A percentile compares a stretch with the other conserved stretches of the same genome.
Evolutionary conservation across 352 stramenopile species (phyloP).

Genomic region (Phytophthora pistaciae): DNA sequence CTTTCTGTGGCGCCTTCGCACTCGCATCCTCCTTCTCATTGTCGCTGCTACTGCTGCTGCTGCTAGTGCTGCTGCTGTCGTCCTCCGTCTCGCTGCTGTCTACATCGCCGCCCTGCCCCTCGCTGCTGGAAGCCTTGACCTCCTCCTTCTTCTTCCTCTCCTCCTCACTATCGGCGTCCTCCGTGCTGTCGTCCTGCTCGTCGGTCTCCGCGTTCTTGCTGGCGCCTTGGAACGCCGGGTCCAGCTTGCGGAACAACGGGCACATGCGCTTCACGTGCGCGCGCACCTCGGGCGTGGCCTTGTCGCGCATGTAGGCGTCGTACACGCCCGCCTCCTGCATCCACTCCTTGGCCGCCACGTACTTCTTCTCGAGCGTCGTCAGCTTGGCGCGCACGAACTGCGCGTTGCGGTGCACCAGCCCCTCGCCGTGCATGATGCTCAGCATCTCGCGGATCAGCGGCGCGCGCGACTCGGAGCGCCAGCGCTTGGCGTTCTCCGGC

Average conservation of each 20-base stretch:
- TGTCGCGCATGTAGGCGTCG: slow-evolving; percentile 32
- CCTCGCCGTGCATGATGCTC: slow-evolving; percentile 26
- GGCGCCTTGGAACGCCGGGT: slow-evolving; percentile 34
- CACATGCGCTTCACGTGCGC: slow-evolving; percentile 40
- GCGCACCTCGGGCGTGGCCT: slow-evolving; percentile 38
- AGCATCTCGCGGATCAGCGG: slow-evolving; percentile 42
- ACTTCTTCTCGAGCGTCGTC: slow-evolving; percentile 49
- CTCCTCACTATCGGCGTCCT: slow-evolving; percentile 13
- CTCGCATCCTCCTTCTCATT: not conserved
- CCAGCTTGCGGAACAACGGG: slow-evolving; percentile 34
- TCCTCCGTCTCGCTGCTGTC: not conserved
- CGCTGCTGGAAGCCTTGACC: not conserved
- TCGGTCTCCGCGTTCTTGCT: slow-evolving; percentile 29
- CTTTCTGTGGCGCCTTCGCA: no score
- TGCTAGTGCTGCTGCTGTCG: not conserved
- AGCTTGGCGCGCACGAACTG: slow-evolving; percentile 45
- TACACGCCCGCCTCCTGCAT: slow-evolving; percentile 48
- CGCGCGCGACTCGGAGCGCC: slow-evolving; percentile 25
- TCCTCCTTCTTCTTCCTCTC: no score
- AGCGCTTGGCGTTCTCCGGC: slow-evolving; percentile 47
- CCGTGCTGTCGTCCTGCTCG: slow-evolving; percentile 28
- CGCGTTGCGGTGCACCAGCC: slow-evolving; percentile 32
- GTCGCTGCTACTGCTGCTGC: not conserved
- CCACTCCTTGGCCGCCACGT: slow-evolving; percentile 46
- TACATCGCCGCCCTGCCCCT: not conserved